Percentiles rank a stretch among this genome's conserved stretches.
Evolutionary conservation across 306 rosid genomes (phyloP).

Genomic region (Hylodesmum podocarpum): DNA sequence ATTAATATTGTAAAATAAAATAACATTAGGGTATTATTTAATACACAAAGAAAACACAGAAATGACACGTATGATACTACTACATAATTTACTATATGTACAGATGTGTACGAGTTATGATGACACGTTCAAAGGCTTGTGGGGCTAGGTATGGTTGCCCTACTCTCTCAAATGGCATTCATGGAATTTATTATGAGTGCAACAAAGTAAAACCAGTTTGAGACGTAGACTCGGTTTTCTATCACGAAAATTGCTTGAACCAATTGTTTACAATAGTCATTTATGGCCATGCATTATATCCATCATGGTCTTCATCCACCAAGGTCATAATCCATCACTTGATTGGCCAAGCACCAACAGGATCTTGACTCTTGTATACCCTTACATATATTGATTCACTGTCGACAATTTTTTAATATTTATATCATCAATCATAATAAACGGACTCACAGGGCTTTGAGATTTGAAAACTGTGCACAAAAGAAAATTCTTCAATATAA

Average conservation of each 20-base stretch:
- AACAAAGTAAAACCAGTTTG: not conserved
- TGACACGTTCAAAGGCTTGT: constrained; percentile 19
- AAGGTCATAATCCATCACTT: not conserved
- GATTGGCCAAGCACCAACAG: constrained; percentile 15
- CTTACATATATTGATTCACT: not conserved
- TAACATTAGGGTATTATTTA: not conserved
- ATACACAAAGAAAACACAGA: not conserved
- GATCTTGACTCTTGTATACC: constrained; percentile 19
- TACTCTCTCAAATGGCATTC: constrained; percentile 16
- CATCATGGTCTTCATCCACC: not conserved
- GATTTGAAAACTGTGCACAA: not conserved
- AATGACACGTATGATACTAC: not conserved
- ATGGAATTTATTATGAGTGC: constrained; percentile 16
- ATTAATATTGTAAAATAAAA: not conserved
- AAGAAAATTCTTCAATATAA: not conserved
- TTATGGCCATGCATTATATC: not conserved
- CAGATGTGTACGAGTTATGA: not conserved
- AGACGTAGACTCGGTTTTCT: constrained; percentile 5
- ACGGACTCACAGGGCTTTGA: not conserved
- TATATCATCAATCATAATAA: not conserved
- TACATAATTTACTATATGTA: not conserved
- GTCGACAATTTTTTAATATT: not conserved
- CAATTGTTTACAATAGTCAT: not conserved
- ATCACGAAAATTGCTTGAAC: constrained; percentile 12
- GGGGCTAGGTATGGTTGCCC: constrained; percentile 24